Conservation (phyloP, 2,329 filamentous ascomycete species). For the Beauveria varroae region DNA sequence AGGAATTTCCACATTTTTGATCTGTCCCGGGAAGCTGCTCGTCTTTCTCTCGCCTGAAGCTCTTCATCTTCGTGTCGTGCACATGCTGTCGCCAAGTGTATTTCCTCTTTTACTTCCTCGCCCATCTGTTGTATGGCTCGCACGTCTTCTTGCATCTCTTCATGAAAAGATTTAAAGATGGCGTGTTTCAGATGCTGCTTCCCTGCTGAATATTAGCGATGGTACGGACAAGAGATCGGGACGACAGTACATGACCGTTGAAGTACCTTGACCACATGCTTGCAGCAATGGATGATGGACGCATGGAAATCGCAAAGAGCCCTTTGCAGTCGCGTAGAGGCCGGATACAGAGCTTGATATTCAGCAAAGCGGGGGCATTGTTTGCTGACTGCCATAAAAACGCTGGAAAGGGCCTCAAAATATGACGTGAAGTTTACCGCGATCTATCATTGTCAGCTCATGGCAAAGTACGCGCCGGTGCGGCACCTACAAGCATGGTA, state of each 20-base stretch:
- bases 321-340: background rate
- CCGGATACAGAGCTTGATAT: background rate
- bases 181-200: background rate
- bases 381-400: background rate
- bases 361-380: background rate
- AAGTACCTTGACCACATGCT: conserved; percentile 21
- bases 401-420: background rate
- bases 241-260: conserved; percentile 11
- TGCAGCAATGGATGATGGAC: conserved; percentile 28
- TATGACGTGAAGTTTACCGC: background rate
- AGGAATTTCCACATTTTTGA: background rate
- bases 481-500: conserved; percentile 26
- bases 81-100: background rate
- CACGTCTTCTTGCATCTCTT: background rate
- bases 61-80: background rate
- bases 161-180: background rate
- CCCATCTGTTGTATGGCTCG: background rate
- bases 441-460: background rate
- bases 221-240: background rate
- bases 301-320: conserved; percentile 28
- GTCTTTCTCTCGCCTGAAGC: background rate
- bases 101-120: background rate
- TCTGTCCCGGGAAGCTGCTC: background rate
- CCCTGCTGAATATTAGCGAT: background rate
- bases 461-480: background rate